Percentiles rank a stretch among this genome's conserved stretches.
These are phyloP conservation scores for Pichia sp. DNA, from an alignment of 1,139 yeast genomes.

Conservation along the genomic window DNA sequence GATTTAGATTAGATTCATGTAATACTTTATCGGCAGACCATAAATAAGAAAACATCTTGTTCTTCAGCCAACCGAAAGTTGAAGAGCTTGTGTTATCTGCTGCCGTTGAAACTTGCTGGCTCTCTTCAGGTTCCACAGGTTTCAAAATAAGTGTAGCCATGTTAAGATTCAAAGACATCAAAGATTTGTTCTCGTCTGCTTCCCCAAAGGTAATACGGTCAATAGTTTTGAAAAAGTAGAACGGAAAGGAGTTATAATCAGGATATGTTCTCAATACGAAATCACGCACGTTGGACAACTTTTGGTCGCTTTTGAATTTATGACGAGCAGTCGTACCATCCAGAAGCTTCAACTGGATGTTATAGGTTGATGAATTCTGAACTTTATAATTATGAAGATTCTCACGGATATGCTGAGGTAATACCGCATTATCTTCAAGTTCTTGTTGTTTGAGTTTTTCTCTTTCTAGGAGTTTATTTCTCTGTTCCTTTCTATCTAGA, in stretches of 20 bases:
- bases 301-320: conserved; percentile 20
- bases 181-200: conserved; percentile 29
- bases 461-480: conserved; percentile 9
- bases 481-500: conserved; percentile 49
- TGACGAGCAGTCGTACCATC: conserved; percentile 29
- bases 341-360: conserved; percentile 30
- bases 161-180: conserved; percentile 28
- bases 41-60: conserved; percentile 15
- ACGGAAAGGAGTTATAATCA: conserved; percentile 30
- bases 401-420: conserved; percentile 17
- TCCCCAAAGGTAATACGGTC: conserved; percentile 31
- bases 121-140: conserved; percentile 28
- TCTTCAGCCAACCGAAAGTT: conserved; percentile 18
- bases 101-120: background rate
- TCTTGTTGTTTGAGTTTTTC: background rate
- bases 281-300: conserved; percentile 27
- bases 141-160: conserved; percentile 32
- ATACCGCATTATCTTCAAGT: background rate
- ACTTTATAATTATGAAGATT: conserved; percentile 21
- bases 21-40: conserved; percentile 14
- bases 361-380: conserved; percentile 20
- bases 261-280: conserved; percentile 24
- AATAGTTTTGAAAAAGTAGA: conserved; percentile 31
- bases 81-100: conserved; percentile 7
- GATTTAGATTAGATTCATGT: background rate